Conservation (phyloP, 305 asterid genomes). For the Fraxinus velutina region DNA sequence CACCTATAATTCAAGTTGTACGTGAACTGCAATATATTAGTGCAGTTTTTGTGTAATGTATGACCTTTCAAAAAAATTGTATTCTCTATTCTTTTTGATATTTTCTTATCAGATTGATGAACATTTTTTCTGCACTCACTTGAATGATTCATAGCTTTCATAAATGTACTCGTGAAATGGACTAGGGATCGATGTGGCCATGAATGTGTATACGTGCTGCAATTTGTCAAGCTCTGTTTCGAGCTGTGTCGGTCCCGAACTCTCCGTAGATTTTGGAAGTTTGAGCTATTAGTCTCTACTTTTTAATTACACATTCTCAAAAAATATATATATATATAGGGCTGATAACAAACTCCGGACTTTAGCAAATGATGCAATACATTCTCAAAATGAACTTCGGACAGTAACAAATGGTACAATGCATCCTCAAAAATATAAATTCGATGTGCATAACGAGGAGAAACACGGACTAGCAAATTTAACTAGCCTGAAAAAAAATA, state of each 20-base stretch:
- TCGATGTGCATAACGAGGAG: no score
- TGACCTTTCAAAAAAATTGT: background rate
- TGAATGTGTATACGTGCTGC: background rate
- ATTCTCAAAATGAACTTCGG: no score
- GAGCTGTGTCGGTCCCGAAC: background rate
- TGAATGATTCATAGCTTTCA: background rate
- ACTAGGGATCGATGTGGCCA: background rate
- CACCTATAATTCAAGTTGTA: background rate
- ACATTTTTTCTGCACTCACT: background rate
- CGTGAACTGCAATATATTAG: constrained; percentile 2
- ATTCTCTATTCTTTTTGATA: background rate
- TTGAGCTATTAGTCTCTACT: background rate
- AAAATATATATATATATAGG: background rate
- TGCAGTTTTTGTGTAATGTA: constrained; percentile 17
- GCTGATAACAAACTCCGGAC: no score
- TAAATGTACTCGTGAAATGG: background rate
- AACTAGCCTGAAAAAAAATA: no score
- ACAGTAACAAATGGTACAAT: no score
- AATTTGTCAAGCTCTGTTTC: background rate
- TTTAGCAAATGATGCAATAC: no score
- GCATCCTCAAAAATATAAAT: no score
- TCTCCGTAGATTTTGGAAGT: background rate
- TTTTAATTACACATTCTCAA: background rate
- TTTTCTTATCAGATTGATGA: background rate
- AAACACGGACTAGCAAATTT: no score